Evolutionary conservation across 148 eudicot species (phyloP), one percentile per base, ranked within the genome.

Genomic region (Selenicereus undatus): DNA sequence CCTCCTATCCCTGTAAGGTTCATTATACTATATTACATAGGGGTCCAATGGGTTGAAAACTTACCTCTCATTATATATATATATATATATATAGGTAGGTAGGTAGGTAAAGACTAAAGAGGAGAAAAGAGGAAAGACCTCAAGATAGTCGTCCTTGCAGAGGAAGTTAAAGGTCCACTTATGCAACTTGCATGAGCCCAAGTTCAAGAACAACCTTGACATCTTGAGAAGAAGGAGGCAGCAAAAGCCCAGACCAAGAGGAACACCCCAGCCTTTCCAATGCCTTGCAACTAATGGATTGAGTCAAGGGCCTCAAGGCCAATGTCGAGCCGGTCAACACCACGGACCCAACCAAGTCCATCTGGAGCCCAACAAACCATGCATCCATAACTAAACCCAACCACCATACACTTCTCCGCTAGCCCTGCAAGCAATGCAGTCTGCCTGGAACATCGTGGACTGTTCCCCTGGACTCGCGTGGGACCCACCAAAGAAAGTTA

Each of bases 331-430:
- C 87, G 3, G 83, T 80, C 0, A 85, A 84, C 78, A 91, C 93
- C 88, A 91, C 3, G 1, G 87, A 74, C 62, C 81, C 86, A 22
- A 91, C 91, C 82, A 90, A 50, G 13, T 86, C 95, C 90, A 90
- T 82, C 78, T 89, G 82, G 56, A 90, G 89, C 78, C 84, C 88
- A 4, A 91, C 86, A 81, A 91, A 83, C 51, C 91, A n/a, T n/a
- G n/a, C n/a, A 92, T 0, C 94, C 94, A 29, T 91, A 91, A 56
- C 92, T 91, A 16, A 86, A 62, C 86, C 94, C 92, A 39, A 91
- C 92, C 75, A 88, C 71, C 1, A 85, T 79, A 48, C 90, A 89
- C 58, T 74, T 90, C 56, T 89, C 85, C 43, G 83, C 86, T 50
- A 91, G 29, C 35, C 90, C 90, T 51, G 27, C 71, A 5, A 5